Base-by-base conservation (phyloP, 306 rosid species). In the Canavalia gladiata region DNA sequence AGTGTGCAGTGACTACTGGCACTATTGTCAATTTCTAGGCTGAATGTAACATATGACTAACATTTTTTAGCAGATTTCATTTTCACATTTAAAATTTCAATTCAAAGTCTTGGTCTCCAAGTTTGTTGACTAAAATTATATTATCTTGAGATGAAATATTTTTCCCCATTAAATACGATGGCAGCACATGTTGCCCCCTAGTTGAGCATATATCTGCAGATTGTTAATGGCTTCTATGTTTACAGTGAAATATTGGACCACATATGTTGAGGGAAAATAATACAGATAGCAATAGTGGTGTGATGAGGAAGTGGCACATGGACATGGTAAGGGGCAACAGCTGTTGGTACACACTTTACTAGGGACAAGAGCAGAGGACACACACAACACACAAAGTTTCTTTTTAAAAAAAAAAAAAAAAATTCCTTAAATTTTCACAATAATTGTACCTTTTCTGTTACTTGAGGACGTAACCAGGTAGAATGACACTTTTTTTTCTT, bases 81-180 rank as follows among this genome's bases (percentile, higher is more conserved):
- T 59, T 68, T 42, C 43, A 51, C 2, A 54, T 84, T 81, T 63
- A 54, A 70, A 72, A 65, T 46, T 71, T 52, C 13, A 56, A 66
- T 51, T 72, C 84, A 87, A 88, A 58, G 87, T 67, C 85, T 85
- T 85, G 85, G 81, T 79, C 72, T 72, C 35, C 72, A 79, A 82
- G 82, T 4, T 43, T 79, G 82, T 82, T 83, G 84, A 80, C 87
- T 69, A 0, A 47, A 41, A 37, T 68, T 72, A 72, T 35, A 67
- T 33, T 31, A 55, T 66, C 33, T 33, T 77, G 45, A 8, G 28
- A 70, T 13, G 41, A 18, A 43, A 4, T 0, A 30, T 1, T 18
- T 42, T 70, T 41, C 8, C 1, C 13, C 25, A 58, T 80, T 35
- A 71, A 80, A 66, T 74, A 75, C 7, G 13, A 58, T 13, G 67